phyloP scores from a whole-genome alignment of 225 moss, liverwort and hornwort genomes.

The Asterella californica region DNA sequence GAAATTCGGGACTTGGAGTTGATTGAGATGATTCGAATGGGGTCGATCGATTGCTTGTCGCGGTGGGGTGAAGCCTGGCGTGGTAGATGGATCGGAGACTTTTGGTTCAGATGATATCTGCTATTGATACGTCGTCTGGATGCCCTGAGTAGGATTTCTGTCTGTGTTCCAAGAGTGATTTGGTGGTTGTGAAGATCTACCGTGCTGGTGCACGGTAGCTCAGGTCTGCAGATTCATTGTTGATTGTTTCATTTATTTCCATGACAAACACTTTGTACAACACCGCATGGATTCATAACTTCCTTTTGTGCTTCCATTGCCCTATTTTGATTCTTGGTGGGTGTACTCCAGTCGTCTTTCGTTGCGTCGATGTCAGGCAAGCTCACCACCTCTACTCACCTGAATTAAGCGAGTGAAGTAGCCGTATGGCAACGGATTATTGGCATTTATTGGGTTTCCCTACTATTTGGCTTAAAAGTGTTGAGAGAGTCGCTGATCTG shows the following conservation, averaged over 20 bases:
- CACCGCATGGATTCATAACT: not conserved
- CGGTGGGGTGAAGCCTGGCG: not conserved
- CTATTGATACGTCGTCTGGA: too few species aligned
- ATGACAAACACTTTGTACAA: not conserved
- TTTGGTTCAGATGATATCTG: not conserved
- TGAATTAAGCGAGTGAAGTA: not conserved
- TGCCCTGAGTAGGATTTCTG: not conserved
- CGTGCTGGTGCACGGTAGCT: not conserved
- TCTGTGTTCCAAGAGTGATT: not conserved
- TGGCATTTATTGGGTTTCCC: not conserved
- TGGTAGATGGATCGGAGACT: not conserved
- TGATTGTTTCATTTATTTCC: not conserved
- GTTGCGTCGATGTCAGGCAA: not conserved
- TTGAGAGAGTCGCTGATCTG: not conserved
- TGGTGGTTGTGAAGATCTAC: not conserved
- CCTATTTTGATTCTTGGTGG: not conserved
- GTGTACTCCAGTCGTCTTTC: not conserved
- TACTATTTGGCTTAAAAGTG: not conserved
- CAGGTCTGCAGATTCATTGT: not conserved
- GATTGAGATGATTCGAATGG: not conserved
- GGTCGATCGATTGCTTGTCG: not conserved
- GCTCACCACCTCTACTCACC: not conserved
- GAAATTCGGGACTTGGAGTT: not conserved
- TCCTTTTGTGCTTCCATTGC: not conserved
- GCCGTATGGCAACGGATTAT: not conserved